A percentile compares a stretch with the other conserved stretches of the same genome.
Evolutionary conservation across 164 flowering plant species (phyloP).

Genomic region (Aristolochia californica): DNA sequence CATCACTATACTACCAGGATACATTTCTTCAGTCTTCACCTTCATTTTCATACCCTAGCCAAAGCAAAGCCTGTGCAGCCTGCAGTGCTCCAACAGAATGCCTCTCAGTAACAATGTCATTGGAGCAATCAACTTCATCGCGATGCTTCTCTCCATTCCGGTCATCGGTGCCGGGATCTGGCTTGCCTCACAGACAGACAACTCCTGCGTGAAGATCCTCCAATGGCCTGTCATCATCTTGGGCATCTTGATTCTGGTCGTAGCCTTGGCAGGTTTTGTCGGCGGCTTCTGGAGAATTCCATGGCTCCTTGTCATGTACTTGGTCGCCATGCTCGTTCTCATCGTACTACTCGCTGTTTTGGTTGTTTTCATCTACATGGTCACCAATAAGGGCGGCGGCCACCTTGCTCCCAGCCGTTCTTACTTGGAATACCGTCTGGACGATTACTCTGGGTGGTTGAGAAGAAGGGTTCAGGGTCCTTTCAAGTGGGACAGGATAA

Average conservation of each 20-base stretch:
- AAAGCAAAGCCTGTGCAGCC: not conserved
- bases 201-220: slow-evolving; percentile 66
- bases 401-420: slow-evolving; percentile 64
- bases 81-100: slow-evolving; percentile 23
- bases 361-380: slow-evolving; percentile 65
- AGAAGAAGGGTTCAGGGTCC: slow-evolving; percentile 46
- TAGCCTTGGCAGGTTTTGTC: slow-evolving; percentile 58
- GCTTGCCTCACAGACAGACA: slow-evolving; percentile 64
- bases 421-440: slow-evolving; percentile 66
- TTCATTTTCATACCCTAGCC: not conserved
- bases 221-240: slow-evolving; percentile 90
- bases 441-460: slow-evolving; percentile 73
- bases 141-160: slow-evolving; percentile 75
- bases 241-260: slow-evolving; percentile 55
- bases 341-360: slow-evolving; percentile 44
- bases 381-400: slow-evolving; percentile 59
- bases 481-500: slow-evolving; percentile 76
- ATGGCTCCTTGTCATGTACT: slow-evolving; percentile 54
- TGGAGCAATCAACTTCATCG: slow-evolving; percentile 75
- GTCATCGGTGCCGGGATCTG: slow-evolving; percentile 83
- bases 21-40: not conserved
- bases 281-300: slow-evolving; percentile 77
- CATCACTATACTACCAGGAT: not conserved
- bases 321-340: slow-evolving; percentile 64
- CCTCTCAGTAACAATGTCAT: slow-evolving; percentile 79